Evolutionary conservation across 2,329 filamentous ascomycete species (phyloP).

Genomic region (Blastomyces parvus): DNA sequence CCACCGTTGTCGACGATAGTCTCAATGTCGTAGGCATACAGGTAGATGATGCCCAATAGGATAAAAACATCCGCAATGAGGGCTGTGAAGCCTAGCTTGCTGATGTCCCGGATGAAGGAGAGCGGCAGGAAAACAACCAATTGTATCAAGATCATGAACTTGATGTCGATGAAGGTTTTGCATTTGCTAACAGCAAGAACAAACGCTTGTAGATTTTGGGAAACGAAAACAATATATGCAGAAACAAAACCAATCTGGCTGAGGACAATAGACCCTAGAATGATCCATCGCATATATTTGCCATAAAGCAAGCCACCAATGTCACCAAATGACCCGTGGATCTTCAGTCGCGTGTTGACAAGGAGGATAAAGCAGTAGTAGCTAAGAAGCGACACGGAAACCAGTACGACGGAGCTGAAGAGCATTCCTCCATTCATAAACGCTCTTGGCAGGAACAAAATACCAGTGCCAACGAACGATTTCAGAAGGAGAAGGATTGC

Average conservation of each 20-base stretch:
- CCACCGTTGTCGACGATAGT: constrained; percentile 65
- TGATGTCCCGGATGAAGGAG: constrained; percentile 89
- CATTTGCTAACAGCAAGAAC: constrained; percentile 86
- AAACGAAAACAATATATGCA: constrained; percentile 94
- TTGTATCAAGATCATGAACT: constrained; percentile 85
- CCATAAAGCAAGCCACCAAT: constrained; percentile 90
- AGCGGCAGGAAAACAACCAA: constrained; percentile 92
- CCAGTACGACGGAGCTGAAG: constrained; percentile 86
- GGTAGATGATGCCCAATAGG: constrained; percentile 77
- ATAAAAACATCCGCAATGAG: constrained; percentile 93
- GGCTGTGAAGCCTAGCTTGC: constrained; percentile 91
- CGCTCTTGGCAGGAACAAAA: constrained; percentile 83
- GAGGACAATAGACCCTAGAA: constrained; percentile 84
- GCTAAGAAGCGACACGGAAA: constrained; percentile 73
- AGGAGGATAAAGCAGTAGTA: constrained; percentile 97
- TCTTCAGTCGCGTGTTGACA: constrained; percentile 71
- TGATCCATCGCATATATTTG: constrained; percentile 76
- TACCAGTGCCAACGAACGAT: constrained; percentile 94
- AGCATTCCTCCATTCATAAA: constrained; percentile 96
- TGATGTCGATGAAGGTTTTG: constrained; percentile 73
- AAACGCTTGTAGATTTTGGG: constrained; percentile 90
- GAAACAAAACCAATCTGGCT: constrained; percentile 93
- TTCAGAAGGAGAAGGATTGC: constrained; percentile 83
- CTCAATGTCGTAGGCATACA: constrained; percentile 89
- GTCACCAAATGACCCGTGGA: constrained; percentile 94